Base-by-base conservation (phyloP, 177 flowering plant species). In the Vitis hybrid region DNA sequence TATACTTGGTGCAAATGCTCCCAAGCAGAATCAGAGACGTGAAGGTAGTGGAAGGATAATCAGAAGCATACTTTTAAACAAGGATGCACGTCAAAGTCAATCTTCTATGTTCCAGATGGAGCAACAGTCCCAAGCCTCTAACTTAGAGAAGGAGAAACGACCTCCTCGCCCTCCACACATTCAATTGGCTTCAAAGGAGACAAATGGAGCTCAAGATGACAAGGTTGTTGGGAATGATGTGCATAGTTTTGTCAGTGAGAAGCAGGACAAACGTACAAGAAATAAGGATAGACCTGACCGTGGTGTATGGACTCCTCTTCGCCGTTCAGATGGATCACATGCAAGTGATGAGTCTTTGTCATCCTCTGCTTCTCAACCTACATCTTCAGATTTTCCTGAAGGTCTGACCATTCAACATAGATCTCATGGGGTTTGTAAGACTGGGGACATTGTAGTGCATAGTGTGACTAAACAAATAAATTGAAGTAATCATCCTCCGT, bases 261-360 rank as follows among this genome's bases (percentile, higher is more conserved):
- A 80, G 77, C 87, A 78, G 52, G 97, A 87, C 65, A 88, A 73
- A 58, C 86, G 90, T 29, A 70, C 84, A 19, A 86, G 88, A 69
- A 88, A 87, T 70, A 89, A 79, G 77, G 96, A 90, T 72, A 85
- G 90, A 66, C 91, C 89, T 74, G 98, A 90, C 75, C 91, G 93
- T 79, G 90, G 82, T 65, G 89, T 89, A 14, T 93, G 98, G 98
- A 71, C 88, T 60, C 83, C 94, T 53, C 88, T 86, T 74, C 90
- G 90, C 48, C 90, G 90, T 51, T 84, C 94, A 55, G 93, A 90
- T 77, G 84, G 86, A 64, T 77, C 84, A 50, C 84, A 83, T 82
- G 81, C 90, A 39, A 79, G 87, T 79, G 83, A 85, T 74, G 94
- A 86, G 59, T 87, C 93, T 15, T 77, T 84, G 67, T 76, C 88